A percentile compares a stretch with the other conserved stretches of the same genome.
Conservation (phyloP, 2,329 filamentous ascomycete genomes). For the Fusarium denticulatum region DNA sequence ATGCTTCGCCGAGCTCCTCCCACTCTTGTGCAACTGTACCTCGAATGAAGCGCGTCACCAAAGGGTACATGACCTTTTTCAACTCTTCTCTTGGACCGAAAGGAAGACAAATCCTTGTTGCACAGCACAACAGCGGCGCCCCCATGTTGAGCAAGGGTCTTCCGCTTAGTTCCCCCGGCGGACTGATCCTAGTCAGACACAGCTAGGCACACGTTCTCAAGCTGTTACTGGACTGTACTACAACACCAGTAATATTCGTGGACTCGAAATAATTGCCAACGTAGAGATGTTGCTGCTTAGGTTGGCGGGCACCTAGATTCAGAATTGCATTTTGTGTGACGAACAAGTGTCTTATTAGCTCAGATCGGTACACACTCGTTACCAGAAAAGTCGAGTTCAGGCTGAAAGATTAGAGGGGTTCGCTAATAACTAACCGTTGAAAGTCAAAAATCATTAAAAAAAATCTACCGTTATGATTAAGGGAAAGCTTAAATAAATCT, state of each 20-base stretch:
- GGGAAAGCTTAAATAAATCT: slow-evolving; percentile 13
- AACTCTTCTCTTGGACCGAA: background rate
- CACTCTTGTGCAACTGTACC: slow-evolving; percentile 16
- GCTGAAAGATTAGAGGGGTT: slow-evolving; percentile 2
- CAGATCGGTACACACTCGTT: background rate
- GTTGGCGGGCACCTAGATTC: background rate
- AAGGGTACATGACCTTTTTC: slow-evolving; percentile 12
- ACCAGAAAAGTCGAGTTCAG: background rate
- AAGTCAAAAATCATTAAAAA: background rate
- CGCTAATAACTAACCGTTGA: slow-evolving; percentile 10
- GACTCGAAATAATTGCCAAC: slow-evolving; percentile 4
- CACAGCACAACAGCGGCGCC: slow-evolving; percentile 18
- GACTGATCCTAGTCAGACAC: slow-evolving; percentile 24
- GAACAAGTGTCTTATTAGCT: background rate
- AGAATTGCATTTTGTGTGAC: background rate
- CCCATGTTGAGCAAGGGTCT: slow-evolving; percentile 38
- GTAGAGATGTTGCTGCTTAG: background rate
- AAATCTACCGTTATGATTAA: slow-evolving; percentile 10
- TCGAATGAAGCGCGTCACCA: slow-evolving; percentile 26
- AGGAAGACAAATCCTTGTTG: background rate
- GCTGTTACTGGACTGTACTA: background rate
- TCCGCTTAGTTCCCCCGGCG: slow-evolving; percentile 26
- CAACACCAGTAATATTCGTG: slow-evolving; percentile 12
- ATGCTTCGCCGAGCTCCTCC: slow-evolving; percentile 14
- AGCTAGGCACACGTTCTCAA: slow-evolving; percentile 20